Evolutionary conservation across 441 rosid genomes (phyloP).

Genomic region (Codiaeum variegatum): DNA sequence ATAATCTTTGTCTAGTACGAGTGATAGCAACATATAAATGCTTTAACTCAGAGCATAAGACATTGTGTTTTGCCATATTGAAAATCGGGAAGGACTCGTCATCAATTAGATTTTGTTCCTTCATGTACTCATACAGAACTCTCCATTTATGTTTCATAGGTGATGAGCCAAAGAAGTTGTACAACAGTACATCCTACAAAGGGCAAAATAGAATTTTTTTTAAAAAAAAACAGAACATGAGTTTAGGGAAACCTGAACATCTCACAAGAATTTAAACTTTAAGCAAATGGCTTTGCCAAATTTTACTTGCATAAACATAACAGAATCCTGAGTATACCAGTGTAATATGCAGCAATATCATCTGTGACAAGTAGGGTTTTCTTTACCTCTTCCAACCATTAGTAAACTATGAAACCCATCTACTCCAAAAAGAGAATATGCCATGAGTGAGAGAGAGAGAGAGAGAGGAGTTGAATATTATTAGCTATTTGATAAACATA

Average conservation of each 20-base stretch:
- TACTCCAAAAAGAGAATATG: neutral
- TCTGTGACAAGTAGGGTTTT: neutral
- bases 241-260: neutral
- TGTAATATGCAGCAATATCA: neutral
- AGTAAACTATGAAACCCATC: neutral
- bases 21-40: constrained; percentile 58
- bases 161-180: constrained; percentile 50
- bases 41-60: constrained; percentile 55
- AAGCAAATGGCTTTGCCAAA: neutral
- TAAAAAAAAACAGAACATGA: neutral
- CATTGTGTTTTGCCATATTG: constrained; percentile 31
- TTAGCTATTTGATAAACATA: neutral
- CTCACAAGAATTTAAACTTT: neutral
- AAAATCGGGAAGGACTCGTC: constrained; percentile 34
- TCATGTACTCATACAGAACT: constrained; percentile 45
- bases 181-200: constrained; percentile 46
- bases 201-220: neutral
- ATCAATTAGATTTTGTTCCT: constrained; percentile 35
- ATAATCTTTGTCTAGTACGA: constrained; percentile 48
- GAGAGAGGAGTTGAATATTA: neutral
- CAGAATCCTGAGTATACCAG: neutral
- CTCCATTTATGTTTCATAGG: constrained; percentile 46
- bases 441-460: neutral
- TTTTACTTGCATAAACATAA: neutral
- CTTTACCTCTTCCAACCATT: neutral